Conservation (phyloP, 1,139 yeast species). For the Lodderomyces orthopsilosis region DNA sequence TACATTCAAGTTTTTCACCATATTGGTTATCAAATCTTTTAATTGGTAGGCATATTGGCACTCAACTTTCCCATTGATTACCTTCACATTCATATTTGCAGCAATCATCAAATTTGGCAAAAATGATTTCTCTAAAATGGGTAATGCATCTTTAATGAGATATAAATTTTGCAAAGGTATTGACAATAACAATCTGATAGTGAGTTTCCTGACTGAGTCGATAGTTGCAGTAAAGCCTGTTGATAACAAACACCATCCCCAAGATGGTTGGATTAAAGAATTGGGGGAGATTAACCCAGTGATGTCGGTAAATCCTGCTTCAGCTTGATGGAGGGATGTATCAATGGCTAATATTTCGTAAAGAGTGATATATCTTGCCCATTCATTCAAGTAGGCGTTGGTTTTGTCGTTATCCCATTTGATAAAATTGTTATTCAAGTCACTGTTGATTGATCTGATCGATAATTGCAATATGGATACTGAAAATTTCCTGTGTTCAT, state of each 20-base stretch:
- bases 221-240: slow-evolving; percentile 77
- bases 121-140: slow-evolving; percentile 49
- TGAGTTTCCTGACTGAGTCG: slow-evolving; percentile 73
- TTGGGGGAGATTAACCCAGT: slow-evolving; percentile 50
- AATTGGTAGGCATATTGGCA: slow-evolving; percentile 64
- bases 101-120: slow-evolving; percentile 69
- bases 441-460: slow-evolving; percentile 41
- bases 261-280: slow-evolving; percentile 57
- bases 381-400: slow-evolving; percentile 43
- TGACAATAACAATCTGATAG: slow-evolving; percentile 55
- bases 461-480: slow-evolving; percentile 66
- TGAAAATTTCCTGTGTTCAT: slow-evolving; percentile 72
- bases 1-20: slow-evolving; percentile 37
- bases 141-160: slow-evolving; percentile 46
- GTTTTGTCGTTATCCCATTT: slow-evolving; percentile 40
- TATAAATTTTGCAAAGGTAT: slow-evolving; percentile 49
- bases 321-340: slow-evolving; percentile 82
- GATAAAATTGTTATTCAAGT: slow-evolving; percentile 44
- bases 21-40: slow-evolving; percentile 43
- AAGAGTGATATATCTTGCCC: slow-evolving; percentile 73
- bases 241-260: slow-evolving; percentile 72
- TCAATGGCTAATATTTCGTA: slow-evolving; percentile 82
- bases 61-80: slow-evolving; percentile 21
- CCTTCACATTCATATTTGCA: slow-evolving; percentile 48
- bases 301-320: slow-evolving; percentile 72